Percentiles rank a stretch among this genome's conserved stretches.
Evolutionary conservation across 163 green algal species (phyloP).

Genomic region (Prototheca cutis): DNA sequence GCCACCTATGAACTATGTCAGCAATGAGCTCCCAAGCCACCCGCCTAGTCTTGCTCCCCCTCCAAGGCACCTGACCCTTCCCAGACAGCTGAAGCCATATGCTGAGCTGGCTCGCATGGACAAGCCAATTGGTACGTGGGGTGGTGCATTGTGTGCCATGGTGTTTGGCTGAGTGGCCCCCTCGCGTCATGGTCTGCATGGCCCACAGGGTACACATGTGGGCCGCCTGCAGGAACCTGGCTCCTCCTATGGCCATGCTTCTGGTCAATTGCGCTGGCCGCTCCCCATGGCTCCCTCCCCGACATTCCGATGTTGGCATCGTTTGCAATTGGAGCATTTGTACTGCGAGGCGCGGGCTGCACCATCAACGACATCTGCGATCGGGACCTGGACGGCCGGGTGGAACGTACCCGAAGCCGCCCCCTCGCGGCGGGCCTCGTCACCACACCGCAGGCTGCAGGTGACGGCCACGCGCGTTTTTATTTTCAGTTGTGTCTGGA

Average conservation of each 20-base stretch:
- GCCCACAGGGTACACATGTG: neutral
- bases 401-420: constrained; percentile 67
- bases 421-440: constrained; percentile 71
- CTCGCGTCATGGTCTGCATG: neutral
- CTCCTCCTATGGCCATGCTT: constrained; percentile 77
- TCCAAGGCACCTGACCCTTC: neutral
- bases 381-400: constrained; percentile 59
- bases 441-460: constrained; percentile 37
- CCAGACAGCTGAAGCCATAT: constrained; percentile 39
- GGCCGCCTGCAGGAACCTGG: constrained; percentile 50
- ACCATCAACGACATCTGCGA: constrained; percentile 98
- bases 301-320: constrained; percentile 53
- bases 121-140: constrained; percentile 57
- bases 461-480: too few species aligned
- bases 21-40: too few species aligned
- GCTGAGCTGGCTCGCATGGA: constrained; percentile 72
- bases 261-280: constrained; percentile 78
- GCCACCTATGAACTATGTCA: too few species aligned
- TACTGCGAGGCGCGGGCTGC: constrained; percentile 86
- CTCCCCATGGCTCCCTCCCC: constrained; percentile 46
- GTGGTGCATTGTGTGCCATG: neutral
- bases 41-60: too few species aligned
- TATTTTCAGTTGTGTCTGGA: too few species aligned
- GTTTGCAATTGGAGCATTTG: constrained; percentile 63
- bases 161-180: neutral